Percentiles rank a stretch among this genome's conserved stretches.
phyloP scores from a whole-genome alignment of 352 stramenopile species.

The Blastocystis sp. region DNA sequence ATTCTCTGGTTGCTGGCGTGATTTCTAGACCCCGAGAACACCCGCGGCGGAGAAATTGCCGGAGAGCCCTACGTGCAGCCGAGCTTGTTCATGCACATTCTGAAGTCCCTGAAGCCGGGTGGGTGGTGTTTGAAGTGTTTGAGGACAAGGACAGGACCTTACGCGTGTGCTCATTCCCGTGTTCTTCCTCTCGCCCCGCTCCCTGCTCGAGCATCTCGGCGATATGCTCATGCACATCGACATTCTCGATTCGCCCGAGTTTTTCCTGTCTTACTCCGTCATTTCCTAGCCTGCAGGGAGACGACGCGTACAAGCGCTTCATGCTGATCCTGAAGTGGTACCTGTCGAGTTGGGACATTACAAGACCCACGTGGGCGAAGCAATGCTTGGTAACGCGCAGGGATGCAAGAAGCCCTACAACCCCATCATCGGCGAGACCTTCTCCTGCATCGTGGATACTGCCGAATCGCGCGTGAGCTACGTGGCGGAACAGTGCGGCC shows the following conservation, averaged over 20 bases:
- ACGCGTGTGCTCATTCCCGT: slow-evolving; percentile 52
- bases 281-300: slow-evolving; percentile 12
- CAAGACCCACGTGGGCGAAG: slow-evolving; percentile 6
- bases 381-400: background rate
- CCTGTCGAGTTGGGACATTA: slow-evolving; percentile 54
- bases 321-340: slow-evolving; percentile 59
- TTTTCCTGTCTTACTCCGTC: background rate
- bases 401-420: slow-evolving; percentile 59
- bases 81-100: slow-evolving; percentile 60
- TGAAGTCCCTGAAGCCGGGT: slow-evolving; percentile 55
- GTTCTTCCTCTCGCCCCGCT: slow-evolving; percentile 28
- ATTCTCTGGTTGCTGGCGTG: background rate
- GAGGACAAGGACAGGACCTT: slow-evolving; percentile 5
- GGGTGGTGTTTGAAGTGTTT: background rate
- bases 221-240: slow-evolving; percentile 62
- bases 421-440: slow-evolving; percentile 55
- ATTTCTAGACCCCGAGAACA: slow-evolving; percentile 50
- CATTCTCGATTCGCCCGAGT: slow-evolving; percentile 29
- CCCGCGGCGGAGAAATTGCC: slow-evolving; percentile 17
- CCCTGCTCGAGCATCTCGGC: slow-evolving; percentile 40
- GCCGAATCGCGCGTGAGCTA: slow-evolving; percentile 16
- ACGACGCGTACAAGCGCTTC: slow-evolving; percentile 48
- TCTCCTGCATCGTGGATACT: slow-evolving; percentile 46
- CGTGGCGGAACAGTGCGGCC: slow-evolving; percentile 27
- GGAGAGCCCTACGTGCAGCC: slow-evolving; percentile 57